Conservation (phyloP, 148 eudicot species). For the Tetragonia tetragonoides region DNA sequence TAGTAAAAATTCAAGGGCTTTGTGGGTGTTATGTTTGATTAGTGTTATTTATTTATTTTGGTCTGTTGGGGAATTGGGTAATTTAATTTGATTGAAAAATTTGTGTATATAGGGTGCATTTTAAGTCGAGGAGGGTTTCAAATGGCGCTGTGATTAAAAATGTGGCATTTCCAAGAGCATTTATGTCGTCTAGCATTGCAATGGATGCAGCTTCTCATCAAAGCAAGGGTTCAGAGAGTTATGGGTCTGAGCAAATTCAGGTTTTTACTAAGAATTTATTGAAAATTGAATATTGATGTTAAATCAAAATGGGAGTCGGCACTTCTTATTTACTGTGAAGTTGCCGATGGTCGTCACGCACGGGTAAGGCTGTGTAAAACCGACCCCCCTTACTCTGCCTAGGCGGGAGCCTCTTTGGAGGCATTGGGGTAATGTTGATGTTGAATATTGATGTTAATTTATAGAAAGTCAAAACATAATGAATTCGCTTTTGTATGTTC, state of each 20-base stretch:
- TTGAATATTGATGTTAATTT: not conserved
- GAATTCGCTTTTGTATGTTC: not conserved
- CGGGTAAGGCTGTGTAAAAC: too few relatives aligned
- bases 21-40: not conserved
- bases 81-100: not conserved
- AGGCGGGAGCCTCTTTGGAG: too few relatives aligned
- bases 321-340: too few relatives aligned
- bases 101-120: slow-evolving; percentile 43
- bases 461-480: not conserved
- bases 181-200: slow-evolving; percentile 55
- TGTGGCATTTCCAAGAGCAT: slow-evolving; percentile 54
- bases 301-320: too few relatives aligned
- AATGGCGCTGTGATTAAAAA: slow-evolving; percentile 31
- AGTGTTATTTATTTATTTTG: not conserved
- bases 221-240: slow-evolving; percentile 42
- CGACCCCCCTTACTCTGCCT: too few relatives aligned
- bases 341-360: too few relatives aligned
- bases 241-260: slow-evolving; percentile 99
- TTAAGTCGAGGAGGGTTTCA: slow-evolving; percentile 38
- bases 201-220: slow-evolving; percentile 51
- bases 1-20: not conserved
- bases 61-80: not conserved
- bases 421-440: too few relatives aligned
- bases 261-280: slow-evolving; percentile 30
- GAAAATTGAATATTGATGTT: not conserved